A percentile compares a stretch with the other conserved stretches of the same genome.
Conservation (phyloP, 2,329 filamentous ascomycete species). For the Teratosphaeria nubilosa region DNA sequence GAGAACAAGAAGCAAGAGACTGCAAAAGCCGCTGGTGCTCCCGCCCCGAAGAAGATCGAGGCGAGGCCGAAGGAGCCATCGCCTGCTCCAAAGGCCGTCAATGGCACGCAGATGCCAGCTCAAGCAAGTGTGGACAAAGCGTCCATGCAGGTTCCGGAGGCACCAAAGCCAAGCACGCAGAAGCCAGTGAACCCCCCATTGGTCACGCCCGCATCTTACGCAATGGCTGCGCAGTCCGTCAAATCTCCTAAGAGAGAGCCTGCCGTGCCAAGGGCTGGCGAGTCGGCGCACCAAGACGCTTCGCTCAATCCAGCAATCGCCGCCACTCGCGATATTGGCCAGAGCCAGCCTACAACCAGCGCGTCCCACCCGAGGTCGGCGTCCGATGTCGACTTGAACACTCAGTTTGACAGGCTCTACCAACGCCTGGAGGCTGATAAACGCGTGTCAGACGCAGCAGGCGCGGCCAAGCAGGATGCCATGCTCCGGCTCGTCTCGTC, state of each 20-base stretch:
- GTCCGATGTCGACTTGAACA: slow-evolving; percentile 16
- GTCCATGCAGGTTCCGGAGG: slow-evolving; percentile 16
- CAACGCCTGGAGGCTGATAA: slow-evolving; percentile 60
- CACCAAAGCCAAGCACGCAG: slow-evolving; percentile 9
- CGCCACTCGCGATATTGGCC: not conserved
- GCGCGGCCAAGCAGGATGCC: slow-evolving; percentile 57
- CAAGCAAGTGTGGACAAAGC: slow-evolving; percentile 5
- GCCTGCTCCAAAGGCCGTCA: slow-evolving; percentile 9
- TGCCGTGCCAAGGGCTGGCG: not conserved
- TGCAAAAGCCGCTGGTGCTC: slow-evolving; percentile 10
- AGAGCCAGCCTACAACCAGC: not conserved
- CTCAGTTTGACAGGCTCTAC: slow-evolving; percentile 47
- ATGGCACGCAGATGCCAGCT: slow-evolving; percentile 6
- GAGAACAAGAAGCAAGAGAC: slow-evolving; percentile 16
- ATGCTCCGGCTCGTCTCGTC: slow-evolving; percentile 58
- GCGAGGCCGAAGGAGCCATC: slow-evolving; percentile 9
- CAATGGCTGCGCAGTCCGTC: slow-evolving; percentile 28
- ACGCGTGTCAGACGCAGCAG: slow-evolving; percentile 51
- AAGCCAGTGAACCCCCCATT: slow-evolving; percentile 21
- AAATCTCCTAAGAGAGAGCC: slow-evolving; percentile 7
- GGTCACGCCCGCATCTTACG: slow-evolving; percentile 30
- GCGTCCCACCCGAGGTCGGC: not conserved
- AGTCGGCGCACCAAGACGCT: not conserved
- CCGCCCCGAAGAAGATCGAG: slow-evolving; percentile 6
- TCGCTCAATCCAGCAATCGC: not conserved